phyloP scores from a whole-genome alignment of 129 eudicot genomes.

The Flaveria sonorensis region DNA sequence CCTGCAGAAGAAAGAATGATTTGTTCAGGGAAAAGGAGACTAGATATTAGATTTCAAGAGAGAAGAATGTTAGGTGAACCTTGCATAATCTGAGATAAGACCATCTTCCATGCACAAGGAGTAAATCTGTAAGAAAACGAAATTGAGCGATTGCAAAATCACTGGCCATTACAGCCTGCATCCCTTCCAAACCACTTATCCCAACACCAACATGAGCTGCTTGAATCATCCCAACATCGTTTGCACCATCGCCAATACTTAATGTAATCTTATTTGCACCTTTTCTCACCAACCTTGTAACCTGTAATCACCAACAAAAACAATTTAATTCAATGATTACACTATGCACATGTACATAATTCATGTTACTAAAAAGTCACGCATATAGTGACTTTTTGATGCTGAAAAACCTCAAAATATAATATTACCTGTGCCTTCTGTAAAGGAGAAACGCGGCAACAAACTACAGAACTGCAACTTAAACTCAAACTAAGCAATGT shows the following conservation, averaged over 20 bases:
- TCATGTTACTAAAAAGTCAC: background rate
- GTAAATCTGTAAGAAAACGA: conserved; percentile 86
- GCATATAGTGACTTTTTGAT: background rate
- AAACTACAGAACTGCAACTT: conserved; percentile 89
- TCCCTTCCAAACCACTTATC: conserved; percentile 95
- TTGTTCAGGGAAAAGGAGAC: background rate
- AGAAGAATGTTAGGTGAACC: conserved; percentile 42
- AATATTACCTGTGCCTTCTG: conserved; percentile 86
- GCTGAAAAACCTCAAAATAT: background rate
- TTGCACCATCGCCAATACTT: conserved; percentile 98
- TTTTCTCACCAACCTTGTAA: conserved; percentile 89
- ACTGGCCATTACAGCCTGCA: conserved; percentile 99
- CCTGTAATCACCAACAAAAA: conserved; percentile 50
- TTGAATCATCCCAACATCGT: conserved; percentile 99
- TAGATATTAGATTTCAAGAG: background rate
- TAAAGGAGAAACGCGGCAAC: conserved; percentile 97
- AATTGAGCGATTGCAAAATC: conserved; percentile 99
- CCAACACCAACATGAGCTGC: conserved; percentile 99
- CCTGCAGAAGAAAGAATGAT: conserved; percentile 45
- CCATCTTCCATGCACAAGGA: conserved; percentile 99
- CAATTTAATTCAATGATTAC: background rate
- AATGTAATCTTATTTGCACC: conserved; percentile 93
- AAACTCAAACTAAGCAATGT: conserved; percentile 82
- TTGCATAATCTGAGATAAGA: conserved; percentile 95
- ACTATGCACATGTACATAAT: background rate